A percentile compares a stretch with the other conserved stretches of the same genome.
phyloP scores from a whole-genome alignment of 345 rosid species.

The Gossypium rotundifolium region DNA sequence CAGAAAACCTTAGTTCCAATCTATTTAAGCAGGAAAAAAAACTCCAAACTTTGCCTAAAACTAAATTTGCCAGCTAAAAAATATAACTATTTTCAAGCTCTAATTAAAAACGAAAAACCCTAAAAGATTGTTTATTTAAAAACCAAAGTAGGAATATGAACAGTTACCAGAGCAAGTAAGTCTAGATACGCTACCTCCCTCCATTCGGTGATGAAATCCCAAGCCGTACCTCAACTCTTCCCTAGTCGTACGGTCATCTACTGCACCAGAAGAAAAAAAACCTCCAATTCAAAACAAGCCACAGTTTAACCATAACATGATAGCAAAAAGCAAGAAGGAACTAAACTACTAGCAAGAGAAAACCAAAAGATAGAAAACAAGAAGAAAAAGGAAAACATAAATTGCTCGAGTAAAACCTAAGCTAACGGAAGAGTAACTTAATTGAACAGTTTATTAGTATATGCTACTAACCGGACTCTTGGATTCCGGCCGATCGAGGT shows the following conservation, averaged over 20 bases:
- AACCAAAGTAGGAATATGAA: constrained; percentile 51
- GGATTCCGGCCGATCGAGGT: constrained; percentile 41
- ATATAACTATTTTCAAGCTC: neutral
- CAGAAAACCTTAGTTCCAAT: neutral
- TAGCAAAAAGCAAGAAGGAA: neutral
- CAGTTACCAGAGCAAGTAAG: constrained; percentile 81
- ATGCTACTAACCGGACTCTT: constrained; percentile 45
- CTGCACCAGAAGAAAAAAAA: constrained; percentile 21
- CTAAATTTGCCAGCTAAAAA: constrained; percentile 9
- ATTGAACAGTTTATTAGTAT: neutral
- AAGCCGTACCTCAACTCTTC: constrained; percentile 53
- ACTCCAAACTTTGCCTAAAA: neutral
- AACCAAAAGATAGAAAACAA: neutral
- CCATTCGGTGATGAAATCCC: constrained; percentile 83
- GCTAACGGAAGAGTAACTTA: constrained; percentile 2
- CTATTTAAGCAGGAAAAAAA: neutral
- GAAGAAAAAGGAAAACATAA: neutral
- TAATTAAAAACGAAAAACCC: constrained; percentile 13
- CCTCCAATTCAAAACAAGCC: constrained; percentile 9
- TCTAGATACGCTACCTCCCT: constrained; percentile 99
- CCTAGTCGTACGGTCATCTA: constrained; percentile 60
- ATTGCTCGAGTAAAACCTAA: neutral
- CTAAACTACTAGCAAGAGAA: neutral
- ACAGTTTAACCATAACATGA: neutral
- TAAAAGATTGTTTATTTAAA: constrained; percentile 11